A percentile compares a stretch with the other conserved stretches of the same genome.
phyloP scores from a whole-genome alignment of 1,139 yeast species.

The Yamadazyma dushanensis region DNA sequence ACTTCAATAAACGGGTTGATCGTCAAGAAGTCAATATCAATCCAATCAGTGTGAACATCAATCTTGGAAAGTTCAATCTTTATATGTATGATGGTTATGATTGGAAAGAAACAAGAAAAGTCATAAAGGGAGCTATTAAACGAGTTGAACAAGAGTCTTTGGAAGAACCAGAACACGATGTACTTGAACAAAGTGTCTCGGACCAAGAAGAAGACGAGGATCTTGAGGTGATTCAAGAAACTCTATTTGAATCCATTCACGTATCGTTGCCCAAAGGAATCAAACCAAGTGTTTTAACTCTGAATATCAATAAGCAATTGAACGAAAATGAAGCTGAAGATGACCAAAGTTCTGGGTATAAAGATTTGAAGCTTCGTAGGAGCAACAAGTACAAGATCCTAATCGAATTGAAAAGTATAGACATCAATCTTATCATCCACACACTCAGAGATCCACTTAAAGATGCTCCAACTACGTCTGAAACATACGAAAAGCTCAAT shows the following conservation, averaged over 20 bases:
- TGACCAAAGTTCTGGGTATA: slow-evolving; percentile 18
- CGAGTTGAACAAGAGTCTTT: slow-evolving; percentile 54
- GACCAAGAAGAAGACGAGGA: slow-evolving; percentile 21
- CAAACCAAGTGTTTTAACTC: slow-evolving; percentile 48
- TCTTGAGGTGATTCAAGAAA: slow-evolving; percentile 51
- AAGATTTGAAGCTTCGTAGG: slow-evolving; percentile 59
- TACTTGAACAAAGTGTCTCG: slow-evolving; percentile 12
- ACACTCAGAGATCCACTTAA: slow-evolving; percentile 50
- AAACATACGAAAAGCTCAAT: slow-evolving; percentile 46
- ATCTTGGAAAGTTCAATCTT: slow-evolving; percentile 28
- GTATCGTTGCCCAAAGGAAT: slow-evolving; percentile 58
- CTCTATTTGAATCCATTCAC: slow-evolving; percentile 72
- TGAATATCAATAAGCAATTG: slow-evolving; percentile 50
- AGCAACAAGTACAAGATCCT: slow-evolving; percentile 64
- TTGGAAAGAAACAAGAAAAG: slow-evolving; percentile 76
- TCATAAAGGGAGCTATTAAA: slow-evolving; percentile 63
- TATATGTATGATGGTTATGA: slow-evolving; percentile 89
- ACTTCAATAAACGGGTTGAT: slow-evolving; percentile 31
- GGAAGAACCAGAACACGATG: slow-evolving; percentile 20
- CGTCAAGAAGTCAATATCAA: slow-evolving; percentile 15
- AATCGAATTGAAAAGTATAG: slow-evolving; percentile 55
- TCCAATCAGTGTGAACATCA: slow-evolving; percentile 34
- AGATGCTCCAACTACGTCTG: slow-evolving; percentile 19
- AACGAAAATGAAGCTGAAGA: slow-evolving; percentile 25
- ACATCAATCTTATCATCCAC: slow-evolving; percentile 45